Percentiles rank a stretch among this genome's conserved stretches.
Evolutionary conservation across 176 grass and related monocot species (phyloP).

Genomic region (Tillandsia leiboldiana): DNA sequence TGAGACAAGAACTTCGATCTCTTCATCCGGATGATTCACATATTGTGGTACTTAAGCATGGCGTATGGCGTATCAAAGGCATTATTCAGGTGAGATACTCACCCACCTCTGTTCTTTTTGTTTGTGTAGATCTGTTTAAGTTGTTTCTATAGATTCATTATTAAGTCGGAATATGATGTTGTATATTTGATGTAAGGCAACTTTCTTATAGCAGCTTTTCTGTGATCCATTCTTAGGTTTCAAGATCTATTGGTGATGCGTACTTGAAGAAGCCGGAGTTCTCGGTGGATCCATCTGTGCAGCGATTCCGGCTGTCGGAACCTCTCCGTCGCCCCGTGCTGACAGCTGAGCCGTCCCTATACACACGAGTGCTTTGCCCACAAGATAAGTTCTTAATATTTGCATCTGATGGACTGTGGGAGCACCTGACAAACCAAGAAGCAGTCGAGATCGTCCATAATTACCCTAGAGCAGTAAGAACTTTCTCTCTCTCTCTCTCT

Average conservation of each 20-base stretch:
- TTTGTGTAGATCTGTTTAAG: background rate
- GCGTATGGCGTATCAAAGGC: conserved; percentile 98
- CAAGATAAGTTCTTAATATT: conserved; percentile 86
- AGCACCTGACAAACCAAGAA: conserved; percentile 85
- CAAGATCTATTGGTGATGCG: conserved; percentile 91
- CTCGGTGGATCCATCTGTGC: conserved; percentile 51
- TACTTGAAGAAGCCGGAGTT: conserved; percentile 91
- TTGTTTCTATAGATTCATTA: background rate
- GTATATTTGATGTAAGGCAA: background rate
- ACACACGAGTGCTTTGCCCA: conserved; percentile 45
- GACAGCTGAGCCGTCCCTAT: conserved; percentile 67
- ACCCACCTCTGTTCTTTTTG: background rate
- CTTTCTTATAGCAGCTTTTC: conserved; percentile 8
- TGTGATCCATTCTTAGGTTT: conserved; percentile 48
- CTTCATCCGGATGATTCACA: conserved; percentile 93
- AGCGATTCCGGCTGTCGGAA: conserved; percentile 71
- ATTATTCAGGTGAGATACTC: conserved; percentile 66
- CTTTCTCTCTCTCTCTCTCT: background rate
- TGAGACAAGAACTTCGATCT: conserved; percentile 73
- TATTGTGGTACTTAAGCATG: conserved; percentile 92
- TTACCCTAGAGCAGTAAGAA: conserved; percentile 36
- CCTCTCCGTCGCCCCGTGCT: conserved; percentile 68
- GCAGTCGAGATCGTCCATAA: conserved; percentile 63
- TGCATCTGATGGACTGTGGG: conserved; percentile 95
- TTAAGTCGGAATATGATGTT: no score